Conservation (phyloP, 2,329 filamentous ascomycete genomes). For the Penicillium oxalicum region DNA sequence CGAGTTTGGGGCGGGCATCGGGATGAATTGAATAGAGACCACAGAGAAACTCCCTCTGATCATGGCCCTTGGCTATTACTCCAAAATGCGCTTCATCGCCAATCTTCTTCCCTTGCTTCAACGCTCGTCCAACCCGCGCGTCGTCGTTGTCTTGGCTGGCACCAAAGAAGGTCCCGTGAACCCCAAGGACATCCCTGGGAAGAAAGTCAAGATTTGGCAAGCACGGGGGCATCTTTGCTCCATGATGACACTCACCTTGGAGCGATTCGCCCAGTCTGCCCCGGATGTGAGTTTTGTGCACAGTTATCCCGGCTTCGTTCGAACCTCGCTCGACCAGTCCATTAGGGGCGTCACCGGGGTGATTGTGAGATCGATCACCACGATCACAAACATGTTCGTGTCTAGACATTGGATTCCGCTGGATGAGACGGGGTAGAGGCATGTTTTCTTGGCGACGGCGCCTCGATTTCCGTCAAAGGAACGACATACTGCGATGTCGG, state of each 20-base stretch:
- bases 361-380: background rate
- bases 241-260: background rate
- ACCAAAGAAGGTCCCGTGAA: slow-evolving; percentile 1
- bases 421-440: background rate
- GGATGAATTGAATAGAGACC: background rate
- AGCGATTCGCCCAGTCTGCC: background rate
- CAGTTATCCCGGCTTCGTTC: slow-evolving; percentile 1
- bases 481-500: too few relatives aligned
- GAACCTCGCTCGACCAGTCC: background rate
- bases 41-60: background rate
- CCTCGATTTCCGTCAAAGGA: background rate
- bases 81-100: background rate
- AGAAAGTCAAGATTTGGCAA: background rate
- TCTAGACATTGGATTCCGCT: background rate
- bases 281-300: slow-evolving; percentile 1
- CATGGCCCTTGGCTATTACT: slow-evolving; percentile 1
- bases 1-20: too few relatives aligned
- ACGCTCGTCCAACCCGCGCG: background rate
- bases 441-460: background rate
- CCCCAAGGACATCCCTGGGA: background rate
- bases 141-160: background rate
- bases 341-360: background rate
- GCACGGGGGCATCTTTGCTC: background rate
- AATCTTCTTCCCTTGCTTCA: background rate
- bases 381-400: background rate